phyloP scores from a whole-genome alignment of 2,329 filamentous ascomycete species.

The Aspergillus sp. region DNA sequence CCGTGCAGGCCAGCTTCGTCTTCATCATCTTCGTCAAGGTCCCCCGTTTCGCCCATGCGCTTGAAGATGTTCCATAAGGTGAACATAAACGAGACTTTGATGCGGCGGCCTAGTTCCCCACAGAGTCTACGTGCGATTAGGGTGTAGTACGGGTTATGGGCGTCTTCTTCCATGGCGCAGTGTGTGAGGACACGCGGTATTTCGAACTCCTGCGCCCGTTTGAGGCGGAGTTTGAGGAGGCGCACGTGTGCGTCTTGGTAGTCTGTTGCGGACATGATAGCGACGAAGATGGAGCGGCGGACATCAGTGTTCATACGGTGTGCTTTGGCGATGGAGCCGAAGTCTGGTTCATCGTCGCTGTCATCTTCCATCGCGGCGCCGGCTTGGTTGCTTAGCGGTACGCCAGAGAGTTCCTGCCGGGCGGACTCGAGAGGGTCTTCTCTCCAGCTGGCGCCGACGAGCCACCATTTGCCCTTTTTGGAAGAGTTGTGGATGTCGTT shows the following conservation, averaged over 20 bases:
- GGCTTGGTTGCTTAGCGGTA: constrained; percentile 13
- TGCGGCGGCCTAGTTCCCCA: constrained; percentile 61
- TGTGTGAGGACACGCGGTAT: constrained; percentile 85
- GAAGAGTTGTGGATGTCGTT: constrained; percentile 79
- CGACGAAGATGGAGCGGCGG: constrained; percentile 87
- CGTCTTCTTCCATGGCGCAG: constrained; percentile 77
- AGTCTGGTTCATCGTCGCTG: constrained; percentile 56
- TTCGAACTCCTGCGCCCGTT: constrained; percentile 81
- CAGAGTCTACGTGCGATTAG: constrained; percentile 79
- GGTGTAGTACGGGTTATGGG: constrained; percentile 92
- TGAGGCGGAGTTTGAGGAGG: constrained; percentile 77
- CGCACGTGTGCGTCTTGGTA: constrained; percentile 80
- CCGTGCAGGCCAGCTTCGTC: constrained; percentile 51
- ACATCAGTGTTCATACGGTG: constrained; percentile 86
- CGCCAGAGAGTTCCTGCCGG: constrained; percentile 30
- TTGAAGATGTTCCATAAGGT: constrained; percentile 84
- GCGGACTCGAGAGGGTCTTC: constrained; percentile 41
- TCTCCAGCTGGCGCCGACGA: constrained; percentile 90
- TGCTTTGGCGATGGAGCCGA: constrained; percentile 70
- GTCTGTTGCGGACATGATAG: constrained; percentile 82
- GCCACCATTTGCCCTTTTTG: constrained; percentile 96
- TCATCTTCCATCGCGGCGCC: constrained; percentile 20
- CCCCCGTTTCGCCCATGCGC: constrained; percentile 71
- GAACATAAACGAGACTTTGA: constrained; percentile 84
- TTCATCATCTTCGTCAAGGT: constrained; percentile 62